Evolutionary conservation across 805 yeast species (phyloP), one percentile per base, ranked within the genome.

Genomic region (Wickerhamiella kurtzmanii): DNA sequence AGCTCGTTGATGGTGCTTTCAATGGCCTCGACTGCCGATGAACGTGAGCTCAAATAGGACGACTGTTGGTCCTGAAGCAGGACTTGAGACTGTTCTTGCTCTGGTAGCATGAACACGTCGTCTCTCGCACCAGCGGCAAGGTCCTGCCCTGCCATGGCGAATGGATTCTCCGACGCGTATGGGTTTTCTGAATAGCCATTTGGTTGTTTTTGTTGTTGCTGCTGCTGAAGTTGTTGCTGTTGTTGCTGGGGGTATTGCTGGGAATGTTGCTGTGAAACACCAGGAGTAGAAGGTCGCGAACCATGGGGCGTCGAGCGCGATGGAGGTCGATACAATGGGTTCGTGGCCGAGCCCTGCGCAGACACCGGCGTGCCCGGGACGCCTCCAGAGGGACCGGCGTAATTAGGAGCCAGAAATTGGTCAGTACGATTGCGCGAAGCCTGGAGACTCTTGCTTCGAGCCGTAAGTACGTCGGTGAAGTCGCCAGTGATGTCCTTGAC

Each of bases 1-100:
- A 92, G 95, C 64, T 92, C 97, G 59, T 89, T 89, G 51, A 92
- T 92, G 0, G 98, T 92, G n/a, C 86, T 75, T 62, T 92, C 98
- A 44, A 92, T 92, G 0, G 96, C 85, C 60, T 89, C 97, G 44
- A 92, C 96, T 0, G 98, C 98, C 41, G 79, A 64, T 56, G 79
- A 80, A 58, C 98, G 74, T 55, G 82, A 92, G 57, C 80, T 89
- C 47, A 88, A 67, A 60, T 92, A 92, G 47, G 72, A 72, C 48
- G 67, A 66, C 53, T 77, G 78, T 56, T 86, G 94, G 63, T 88
- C 95, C 57, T 89, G 96, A 58, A 87, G 71, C 63, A 88, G 66
- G 58, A 84, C 70, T 56, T 86, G 64, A 55, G 83, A 80, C 57
- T 87, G 95, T 36, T 89, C 82, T 59, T 86, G 95, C 59, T 80